Conservation (phyloP, 2,329 filamentous ascomycete genomes). For the Diplodia seriata region DNA sequence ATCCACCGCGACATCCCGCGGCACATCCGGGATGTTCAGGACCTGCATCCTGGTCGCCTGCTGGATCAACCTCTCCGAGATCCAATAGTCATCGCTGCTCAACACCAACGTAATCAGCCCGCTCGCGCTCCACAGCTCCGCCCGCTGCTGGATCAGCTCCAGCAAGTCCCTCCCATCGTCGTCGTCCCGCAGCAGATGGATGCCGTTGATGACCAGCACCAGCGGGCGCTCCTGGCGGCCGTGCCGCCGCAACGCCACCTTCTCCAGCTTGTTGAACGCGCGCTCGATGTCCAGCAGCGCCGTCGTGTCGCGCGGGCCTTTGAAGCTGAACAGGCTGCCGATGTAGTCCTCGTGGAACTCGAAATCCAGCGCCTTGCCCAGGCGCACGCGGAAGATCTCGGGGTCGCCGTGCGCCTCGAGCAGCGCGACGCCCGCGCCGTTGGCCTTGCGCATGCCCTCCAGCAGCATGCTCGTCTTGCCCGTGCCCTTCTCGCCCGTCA, state of each 20-base stretch:
- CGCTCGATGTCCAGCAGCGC: constrained; percentile 88
- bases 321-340: constrained; percentile 86
- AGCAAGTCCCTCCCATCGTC: constrained; percentile 85
- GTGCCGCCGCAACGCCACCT: constrained; percentile 76
- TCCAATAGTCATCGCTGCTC: constrained; percentile 93
- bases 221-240: constrained; percentile 68
- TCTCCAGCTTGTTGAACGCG: constrained; percentile 91
- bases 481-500: constrained; percentile 88
- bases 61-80: constrained; percentile 86
- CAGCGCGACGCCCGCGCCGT: constrained; percentile 84
- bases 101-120: constrained; percentile 86
- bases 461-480: constrained; percentile 92
- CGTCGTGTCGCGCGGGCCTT: constrained; percentile 83
- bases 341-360: constrained; percentile 95
- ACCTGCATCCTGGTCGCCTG: constrained; percentile 90
- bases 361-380: constrained; percentile 88
- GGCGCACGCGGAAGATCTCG: constrained; percentile 84
- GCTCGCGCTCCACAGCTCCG: constrained; percentile 87
- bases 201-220: constrained; percentile 84
- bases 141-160: constrained; percentile 86
- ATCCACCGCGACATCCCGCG: constrained; percentile 72
- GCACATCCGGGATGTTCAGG: constrained; percentile 77
- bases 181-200: constrained; percentile 83
- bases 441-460: constrained; percentile 85
- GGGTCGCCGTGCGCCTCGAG: constrained; percentile 89